Conservation (phyloP, 257 asterid genomes). For the Gentiana macrophylla region DNA sequence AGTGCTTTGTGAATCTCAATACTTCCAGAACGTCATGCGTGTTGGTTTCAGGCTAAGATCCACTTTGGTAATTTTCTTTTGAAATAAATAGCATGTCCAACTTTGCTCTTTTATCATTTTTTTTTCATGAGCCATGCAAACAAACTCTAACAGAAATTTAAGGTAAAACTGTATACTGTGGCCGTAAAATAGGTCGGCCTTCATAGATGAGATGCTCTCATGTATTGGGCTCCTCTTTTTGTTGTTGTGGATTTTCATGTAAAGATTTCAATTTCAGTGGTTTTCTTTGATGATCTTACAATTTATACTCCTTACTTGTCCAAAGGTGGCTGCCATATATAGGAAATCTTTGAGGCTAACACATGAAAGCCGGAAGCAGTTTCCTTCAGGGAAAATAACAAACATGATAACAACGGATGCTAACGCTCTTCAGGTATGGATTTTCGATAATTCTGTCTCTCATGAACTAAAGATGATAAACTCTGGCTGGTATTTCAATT, state of each 20-base stretch:
- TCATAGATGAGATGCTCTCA: no score
- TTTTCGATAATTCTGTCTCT: neutral
- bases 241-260: no score
- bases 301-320: no score
- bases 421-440: slow-evolving; percentile 81
- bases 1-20: slow-evolving; percentile 90
- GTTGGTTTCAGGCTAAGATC: slow-evolving; percentile 90
- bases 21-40: slow-evolving; percentile 95
- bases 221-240: no score
- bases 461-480: neutral
- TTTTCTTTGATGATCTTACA: no score
- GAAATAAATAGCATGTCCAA: no score
- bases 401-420: slow-evolving; percentile 95
- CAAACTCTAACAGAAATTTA: no score
- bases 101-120: no score
- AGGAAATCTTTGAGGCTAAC: slow-evolving; percentile 83
- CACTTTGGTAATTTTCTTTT: slow-evolving; percentile 48
- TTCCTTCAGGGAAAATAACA: slow-evolving; percentile 85
- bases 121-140: no score
- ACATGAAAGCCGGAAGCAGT: slow-evolving; percentile 84
- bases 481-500: neutral
- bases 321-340: slow-evolving; percentile 81
- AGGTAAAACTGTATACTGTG: no score
- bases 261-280: no score
- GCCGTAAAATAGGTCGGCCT: no score